phyloP scores from a whole-genome alignment of 2,329 filamentous ascomycete genomes.

The Alternaria viburni region DNA sequence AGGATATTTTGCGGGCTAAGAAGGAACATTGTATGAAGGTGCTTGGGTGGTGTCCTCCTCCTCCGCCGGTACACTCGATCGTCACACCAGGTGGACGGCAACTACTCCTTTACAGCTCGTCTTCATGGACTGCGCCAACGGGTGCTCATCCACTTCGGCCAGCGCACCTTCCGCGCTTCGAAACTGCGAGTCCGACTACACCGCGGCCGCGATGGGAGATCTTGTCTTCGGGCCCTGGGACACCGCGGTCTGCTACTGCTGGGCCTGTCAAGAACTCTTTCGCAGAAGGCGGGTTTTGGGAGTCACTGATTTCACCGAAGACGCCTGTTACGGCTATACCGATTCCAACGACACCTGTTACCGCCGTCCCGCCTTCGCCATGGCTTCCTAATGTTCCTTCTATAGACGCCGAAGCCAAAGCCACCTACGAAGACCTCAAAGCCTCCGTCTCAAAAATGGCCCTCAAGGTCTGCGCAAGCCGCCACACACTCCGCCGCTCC shows the following conservation, averaged over 20 bases:
- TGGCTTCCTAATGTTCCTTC: background rate
- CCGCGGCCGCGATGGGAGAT: slow-evolving; percentile 26
- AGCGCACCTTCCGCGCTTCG: slow-evolving; percentile 4
- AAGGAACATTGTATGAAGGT: slow-evolving; percentile 12
- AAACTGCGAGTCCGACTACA: background rate
- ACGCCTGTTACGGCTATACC: background rate
- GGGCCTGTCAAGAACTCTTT: slow-evolving; percentile 24
- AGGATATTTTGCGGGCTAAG: background rate
- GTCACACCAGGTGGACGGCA: background rate
- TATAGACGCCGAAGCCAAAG: background rate
- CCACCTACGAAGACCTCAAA: slow-evolving; percentile 6
- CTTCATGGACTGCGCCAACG: slow-evolving; percentile 7
- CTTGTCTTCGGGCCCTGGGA: slow-evolving; percentile 11
- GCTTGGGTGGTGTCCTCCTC: background rate
- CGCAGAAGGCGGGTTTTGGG: slow-evolving; percentile 23
- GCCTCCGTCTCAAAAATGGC: slow-evolving; percentile 2
- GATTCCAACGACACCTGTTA: background rate
- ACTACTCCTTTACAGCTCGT: background rate
- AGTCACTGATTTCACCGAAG: slow-evolving; percentile 9
- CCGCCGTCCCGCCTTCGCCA: background rate
- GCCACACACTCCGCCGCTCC: slow-evolving; percentile 1
- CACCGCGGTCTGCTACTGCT: slow-evolving; percentile 17
- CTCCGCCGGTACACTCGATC: background rate
- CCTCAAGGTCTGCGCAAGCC: slow-evolving; percentile 11
- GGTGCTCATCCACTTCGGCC: slow-evolving; percentile 3